A percentile compares a stretch with the other conserved stretches of the same genome.
These are phyloP conservation scores for Aspergillus fischeri DNA, from an alignment of 2,329 filamentous ascomycete genomes.

Conservation along the genomic window DNA sequence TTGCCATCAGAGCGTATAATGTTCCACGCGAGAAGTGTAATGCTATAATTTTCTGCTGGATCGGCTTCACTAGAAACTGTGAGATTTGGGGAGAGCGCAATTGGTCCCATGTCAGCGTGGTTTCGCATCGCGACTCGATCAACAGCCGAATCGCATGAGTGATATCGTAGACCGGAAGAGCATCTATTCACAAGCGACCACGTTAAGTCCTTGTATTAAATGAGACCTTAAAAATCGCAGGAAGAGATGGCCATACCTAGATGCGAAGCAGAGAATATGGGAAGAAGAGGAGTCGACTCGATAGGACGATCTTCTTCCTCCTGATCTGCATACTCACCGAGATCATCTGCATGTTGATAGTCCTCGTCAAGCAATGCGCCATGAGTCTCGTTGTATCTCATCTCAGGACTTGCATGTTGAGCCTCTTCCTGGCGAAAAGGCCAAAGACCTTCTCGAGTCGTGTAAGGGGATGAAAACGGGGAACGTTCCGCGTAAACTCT, in stretches of 20 bases:
- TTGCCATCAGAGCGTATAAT: slow-evolving; percentile 85
- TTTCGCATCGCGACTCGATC: slow-evolving; percentile 81
- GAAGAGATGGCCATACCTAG: slow-evolving; percentile 53
- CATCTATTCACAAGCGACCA: slow-evolving; percentile 51
- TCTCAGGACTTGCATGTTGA: slow-evolving; percentile 2
- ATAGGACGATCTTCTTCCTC: slow-evolving; percentile 43
- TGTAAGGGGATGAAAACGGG: slow-evolving; percentile 27
- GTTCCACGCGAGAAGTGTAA: slow-evolving; percentile 83
- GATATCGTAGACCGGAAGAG: slow-evolving; percentile 81
- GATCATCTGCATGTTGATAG: slow-evolving; percentile 39
- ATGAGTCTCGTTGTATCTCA: slow-evolving; percentile 17
- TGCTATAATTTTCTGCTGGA: slow-evolving; percentile 80
- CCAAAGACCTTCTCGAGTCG: slow-evolving; percentile 18
- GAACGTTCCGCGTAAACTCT: slow-evolving; percentile 22
- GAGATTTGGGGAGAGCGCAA: slow-evolving; percentile 92
- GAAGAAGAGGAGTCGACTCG: slow-evolving; percentile 56
- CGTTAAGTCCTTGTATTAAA: neutral
- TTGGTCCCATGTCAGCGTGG: slow-evolving; percentile 90
- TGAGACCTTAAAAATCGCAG: neutral
- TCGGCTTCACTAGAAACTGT: slow-evolving; percentile 91
- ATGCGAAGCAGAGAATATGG: slow-evolving; percentile 75
- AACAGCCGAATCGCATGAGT: slow-evolving; percentile 86
- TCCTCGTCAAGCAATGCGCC: slow-evolving; percentile 26
- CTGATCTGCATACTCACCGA: slow-evolving; percentile 34
- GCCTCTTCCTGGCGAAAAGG: slow-evolving; percentile 13